Conservation (phyloP, 768 basidiomycete species). For the Suillus subaureus region DNA sequence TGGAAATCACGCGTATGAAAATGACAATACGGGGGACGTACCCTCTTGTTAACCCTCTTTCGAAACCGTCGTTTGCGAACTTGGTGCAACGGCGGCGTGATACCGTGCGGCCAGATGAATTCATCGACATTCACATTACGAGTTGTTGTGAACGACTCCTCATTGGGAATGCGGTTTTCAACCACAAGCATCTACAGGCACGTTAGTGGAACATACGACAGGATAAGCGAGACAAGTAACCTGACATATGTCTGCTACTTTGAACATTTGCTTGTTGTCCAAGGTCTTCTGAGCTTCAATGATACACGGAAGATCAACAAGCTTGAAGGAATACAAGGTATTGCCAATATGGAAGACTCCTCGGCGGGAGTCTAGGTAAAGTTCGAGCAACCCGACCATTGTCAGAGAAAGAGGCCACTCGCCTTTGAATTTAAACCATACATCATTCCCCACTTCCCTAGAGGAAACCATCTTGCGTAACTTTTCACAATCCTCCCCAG, state of each 20-base stretch:
- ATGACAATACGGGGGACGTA: conserved; percentile 34
- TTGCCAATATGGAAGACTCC: conserved; percentile 88
- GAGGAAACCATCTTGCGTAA: conserved; percentile 80
- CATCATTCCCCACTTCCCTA: conserved; percentile 78
- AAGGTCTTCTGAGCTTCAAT: conserved; percentile 95
- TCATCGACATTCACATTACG: conserved; percentile 89
- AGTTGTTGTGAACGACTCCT: conserved; percentile 62
- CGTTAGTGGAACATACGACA: conserved; percentile 16
- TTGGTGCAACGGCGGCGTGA: conserved; percentile 91
- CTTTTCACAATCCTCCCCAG: conserved; percentile 79
- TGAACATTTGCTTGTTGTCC: conserved; percentile 97
- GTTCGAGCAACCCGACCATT: background rate
- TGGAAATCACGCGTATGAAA: background rate
- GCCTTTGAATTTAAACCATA: conserved; percentile 99
- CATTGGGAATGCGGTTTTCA: conserved; percentile 70
- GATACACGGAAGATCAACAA: conserved; percentile 94
- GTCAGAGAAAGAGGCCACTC: conserved; percentile 8
- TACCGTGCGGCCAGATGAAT: conserved; percentile 96
- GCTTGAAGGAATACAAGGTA: conserved; percentile 82
- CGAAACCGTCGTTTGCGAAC: conserved; percentile 91
- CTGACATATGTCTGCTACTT: conserved; percentile 98
- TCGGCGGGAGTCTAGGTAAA: conserved; percentile 75
- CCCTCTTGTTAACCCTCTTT: conserved; percentile 83
- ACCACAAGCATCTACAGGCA: conserved; percentile 84
- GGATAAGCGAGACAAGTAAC: conserved; percentile 41